phyloP scores from a whole-genome alignment of 345 rosid species.

The Corymbia maculata region DNA sequence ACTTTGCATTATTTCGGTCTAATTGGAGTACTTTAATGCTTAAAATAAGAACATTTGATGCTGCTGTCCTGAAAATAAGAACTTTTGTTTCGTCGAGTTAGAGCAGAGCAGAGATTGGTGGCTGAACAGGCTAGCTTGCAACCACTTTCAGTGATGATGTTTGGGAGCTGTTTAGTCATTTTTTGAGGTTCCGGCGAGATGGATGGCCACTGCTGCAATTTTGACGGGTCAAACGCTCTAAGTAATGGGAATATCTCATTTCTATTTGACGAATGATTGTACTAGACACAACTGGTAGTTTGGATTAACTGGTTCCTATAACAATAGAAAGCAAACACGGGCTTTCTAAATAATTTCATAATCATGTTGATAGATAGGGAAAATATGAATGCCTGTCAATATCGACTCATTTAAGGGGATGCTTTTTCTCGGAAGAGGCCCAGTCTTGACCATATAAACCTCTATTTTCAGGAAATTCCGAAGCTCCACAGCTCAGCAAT shows the following conservation, averaged over 20 bases:
- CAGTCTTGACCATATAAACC: too few relatives aligned
- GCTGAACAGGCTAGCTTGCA: too few relatives aligned
- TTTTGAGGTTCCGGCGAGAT: neutral
- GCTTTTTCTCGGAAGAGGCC: too few relatives aligned
- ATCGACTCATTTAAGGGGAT: fast-evolving
- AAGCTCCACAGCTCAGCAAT: too few relatives aligned
- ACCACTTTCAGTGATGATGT: too few relatives aligned
- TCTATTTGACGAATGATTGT: neutral
- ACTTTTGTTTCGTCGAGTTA: too few relatives aligned
- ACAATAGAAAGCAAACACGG: neutral
- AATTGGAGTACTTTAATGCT: too few relatives aligned
- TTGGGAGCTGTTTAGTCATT: too few relatives aligned
- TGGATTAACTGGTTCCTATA: neutral
- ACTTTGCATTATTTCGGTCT: too few relatives aligned
- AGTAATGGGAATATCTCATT: neutral
- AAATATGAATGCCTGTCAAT: fast-evolving
- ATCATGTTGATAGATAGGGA: neutral
- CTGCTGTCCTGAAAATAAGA: too few relatives aligned
- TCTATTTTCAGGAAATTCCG: too few relatives aligned
- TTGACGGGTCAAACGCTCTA: neutral
- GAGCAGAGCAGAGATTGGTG: neutral
- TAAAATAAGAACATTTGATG: too few relatives aligned
- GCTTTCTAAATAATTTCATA: neutral
- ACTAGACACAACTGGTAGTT: neutral
- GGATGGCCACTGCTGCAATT: neutral